Evolutionary conservation across 2,329 filamentous ascomycete genomes (phyloP).

Genomic region (Aspergillus uvarum): DNA sequence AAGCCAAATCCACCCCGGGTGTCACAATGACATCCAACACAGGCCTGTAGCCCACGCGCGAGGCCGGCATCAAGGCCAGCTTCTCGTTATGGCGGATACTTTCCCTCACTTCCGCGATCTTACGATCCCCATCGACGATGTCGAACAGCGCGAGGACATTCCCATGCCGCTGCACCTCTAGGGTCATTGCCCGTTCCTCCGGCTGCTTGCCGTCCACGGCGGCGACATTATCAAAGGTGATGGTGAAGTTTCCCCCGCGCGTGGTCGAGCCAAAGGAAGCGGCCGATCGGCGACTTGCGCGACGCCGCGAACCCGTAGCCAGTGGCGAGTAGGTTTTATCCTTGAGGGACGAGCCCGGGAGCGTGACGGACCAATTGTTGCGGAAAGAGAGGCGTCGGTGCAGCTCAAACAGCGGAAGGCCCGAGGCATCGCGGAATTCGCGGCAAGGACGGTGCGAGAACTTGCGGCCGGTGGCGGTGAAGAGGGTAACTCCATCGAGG

Average conservation of each 20-base stretch:
- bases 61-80: conserved; percentile 17
- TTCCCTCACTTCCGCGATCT: conserved; percentile 20
- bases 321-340: conserved; percentile 15
- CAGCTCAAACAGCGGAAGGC: conserved; percentile 30
- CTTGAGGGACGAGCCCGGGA: conserved; percentile 20
- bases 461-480: conserved; percentile 28
- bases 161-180: conserved; percentile 20
- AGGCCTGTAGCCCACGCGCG: conserved; percentile 23
- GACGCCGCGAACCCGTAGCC: conserved; percentile 7
- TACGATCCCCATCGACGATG: conserved; percentile 24
- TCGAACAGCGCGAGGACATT: conserved; percentile 20
- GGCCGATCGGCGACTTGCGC: background rate
- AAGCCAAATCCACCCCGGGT: conserved; percentile 25
- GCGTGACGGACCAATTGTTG: conserved; percentile 21
- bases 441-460: conserved; percentile 25
- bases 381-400: conserved; percentile 15
- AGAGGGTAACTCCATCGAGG: conserved; percentile 21
- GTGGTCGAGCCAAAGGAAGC: conserved; percentile 5
- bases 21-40: conserved; percentile 26
- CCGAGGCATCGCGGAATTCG: conserved; percentile 31
- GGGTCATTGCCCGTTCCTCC: conserved; percentile 19
- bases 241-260: conserved; percentile 16
- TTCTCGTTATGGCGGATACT: conserved; percentile 21
- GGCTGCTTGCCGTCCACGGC: conserved; percentile 17
- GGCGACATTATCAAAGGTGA: conserved; percentile 27